Base-by-base conservation (phyloP, 1,139 yeast species). In the Pichia inconspicua region DNA sequence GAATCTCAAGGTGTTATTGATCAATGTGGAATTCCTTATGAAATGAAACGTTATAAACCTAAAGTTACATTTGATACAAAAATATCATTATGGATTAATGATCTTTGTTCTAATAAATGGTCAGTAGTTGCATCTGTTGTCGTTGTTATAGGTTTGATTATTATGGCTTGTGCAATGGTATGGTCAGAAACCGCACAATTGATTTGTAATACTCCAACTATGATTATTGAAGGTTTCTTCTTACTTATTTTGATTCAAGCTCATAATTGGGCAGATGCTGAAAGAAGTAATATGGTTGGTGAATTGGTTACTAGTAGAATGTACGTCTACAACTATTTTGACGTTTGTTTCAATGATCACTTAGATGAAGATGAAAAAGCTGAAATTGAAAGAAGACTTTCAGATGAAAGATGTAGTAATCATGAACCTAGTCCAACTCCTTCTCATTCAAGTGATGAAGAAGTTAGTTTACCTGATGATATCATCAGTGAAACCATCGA, bases 1-100 rank as follows among this genome's bases (percentile, higher is more conserved):
- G 88, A 85, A 47, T 75, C 79, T 61, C 80, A 75, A 60, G 87
- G 81, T 39, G 89, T 85, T 31, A 73, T 90, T 52, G 69, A 72
- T 50, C 72, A 75, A 36, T 80, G 86, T 49, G 78, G 84, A 35
- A 78, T 90, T 51, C 41, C 50, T 7, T 19, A 43, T 25, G 50
- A 49, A 19, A 35, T 56, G 37, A 42, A 41, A 4, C 54, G 54
- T 12, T 28, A 14, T 27, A 39, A 39, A 22, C 31, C 31, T 9
- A 47, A 47, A 15, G 49, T 56, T 4, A 30, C 17, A 9, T 25
- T 40, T 10, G 34, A 40, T 40, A n/a, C 25, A 9, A 40, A 19
- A 30, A 27, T 40, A 12, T 40, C 42, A 3, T 12, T 40, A 5
- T 40, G 40, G 40, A 37, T 37, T 22, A 37, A 37, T 37, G 40